Evolutionary conservation across 352 stramenopile species (phyloP).

Genomic region (Discostella stelligera): DNA sequence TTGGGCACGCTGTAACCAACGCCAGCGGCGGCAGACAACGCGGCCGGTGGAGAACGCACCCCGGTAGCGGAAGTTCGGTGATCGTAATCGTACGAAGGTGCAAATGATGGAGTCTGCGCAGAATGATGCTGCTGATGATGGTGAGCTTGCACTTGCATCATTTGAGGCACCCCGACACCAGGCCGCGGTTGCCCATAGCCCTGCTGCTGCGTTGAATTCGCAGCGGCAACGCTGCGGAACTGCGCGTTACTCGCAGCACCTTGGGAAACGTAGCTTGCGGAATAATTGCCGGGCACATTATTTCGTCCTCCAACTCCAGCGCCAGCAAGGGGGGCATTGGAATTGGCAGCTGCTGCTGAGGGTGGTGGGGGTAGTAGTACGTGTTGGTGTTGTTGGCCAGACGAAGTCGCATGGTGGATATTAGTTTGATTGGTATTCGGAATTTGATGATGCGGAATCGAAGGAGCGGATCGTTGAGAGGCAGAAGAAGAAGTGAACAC

Average conservation of each 20-base stretch:
- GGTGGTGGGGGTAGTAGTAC: neutral
- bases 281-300: conserved; percentile 9
- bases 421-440: conserved; percentile 18
- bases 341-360: neutral
- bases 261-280: conserved; percentile 22
- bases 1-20: conserved; percentile 27
- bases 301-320: neutral
- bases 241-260: conserved; percentile 22
- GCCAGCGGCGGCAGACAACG: neutral
- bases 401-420: conserved; percentile 27
- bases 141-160: conserved; percentile 13
- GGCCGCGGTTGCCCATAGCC: conserved; percentile 6
- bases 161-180: neutral
- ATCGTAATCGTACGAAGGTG: conserved; percentile 22
- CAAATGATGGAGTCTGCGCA: neutral
- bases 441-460: conserved; percentile 24
- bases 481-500: conserved; percentile 27
- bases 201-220: neutral
- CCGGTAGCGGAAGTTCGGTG: neutral
- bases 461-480: conserved; percentile 21
- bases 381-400: conserved; percentile 12
- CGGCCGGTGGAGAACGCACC: conserved; percentile 7
- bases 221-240: conserved; percentile 8
- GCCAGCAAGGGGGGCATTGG: neutral
- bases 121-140: conserved; percentile 27